Evolutionary conservation across 345 rosid genomes (phyloP).

Genomic region (Rubroshorea leprosula): DNA sequence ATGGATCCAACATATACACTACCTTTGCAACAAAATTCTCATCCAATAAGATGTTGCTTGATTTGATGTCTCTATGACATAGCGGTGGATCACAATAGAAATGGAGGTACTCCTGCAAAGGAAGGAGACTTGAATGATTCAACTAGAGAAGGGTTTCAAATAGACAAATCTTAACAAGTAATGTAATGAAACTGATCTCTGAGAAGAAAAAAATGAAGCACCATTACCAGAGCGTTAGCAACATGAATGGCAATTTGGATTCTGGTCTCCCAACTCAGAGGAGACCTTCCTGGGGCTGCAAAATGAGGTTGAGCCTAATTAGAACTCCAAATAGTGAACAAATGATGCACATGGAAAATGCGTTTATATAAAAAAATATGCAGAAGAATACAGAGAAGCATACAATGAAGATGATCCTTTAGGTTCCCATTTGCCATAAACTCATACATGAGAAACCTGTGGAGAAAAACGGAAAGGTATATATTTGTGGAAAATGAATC

Average conservation of each 20-base stretch:
- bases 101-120: slow-evolving; percentile 87
- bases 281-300: slow-evolving; percentile 53
- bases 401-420: slow-evolving; percentile 87
- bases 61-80: slow-evolving; percentile 93
- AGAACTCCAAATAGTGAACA: slow-evolving; percentile 5
- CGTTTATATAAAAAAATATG: not conserved
- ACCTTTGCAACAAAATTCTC: slow-evolving; percentile 92
- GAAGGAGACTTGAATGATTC: not conserved
- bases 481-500: slow-evolving; percentile 2
- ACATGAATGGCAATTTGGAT: slow-evolving; percentile 86
- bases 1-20: slow-evolving; percentile 4
- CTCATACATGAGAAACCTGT: slow-evolving; percentile 88
- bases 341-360: not conserved
- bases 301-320: slow-evolving; percentile 11
- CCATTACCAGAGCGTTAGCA: slow-evolving; percentile 89
- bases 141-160: not conserved
- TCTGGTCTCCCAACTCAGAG: slow-evolving; percentile 80
- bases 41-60: slow-evolving; percentile 92
- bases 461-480: slow-evolving; percentile 15
- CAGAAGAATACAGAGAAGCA: slow-evolving; percentile 22
- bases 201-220: not conserved
- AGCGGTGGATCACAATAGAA: slow-evolving; percentile 94
- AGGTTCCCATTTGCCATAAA: slow-evolving; percentile 89
- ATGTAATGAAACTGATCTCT: slow-evolving; percentile 9
- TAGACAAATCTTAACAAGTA: slow-evolving; percentile 4